Evolutionary conservation across 257 asterid genomes (phyloP).

Genomic region (Henckelia pumila): DNA sequence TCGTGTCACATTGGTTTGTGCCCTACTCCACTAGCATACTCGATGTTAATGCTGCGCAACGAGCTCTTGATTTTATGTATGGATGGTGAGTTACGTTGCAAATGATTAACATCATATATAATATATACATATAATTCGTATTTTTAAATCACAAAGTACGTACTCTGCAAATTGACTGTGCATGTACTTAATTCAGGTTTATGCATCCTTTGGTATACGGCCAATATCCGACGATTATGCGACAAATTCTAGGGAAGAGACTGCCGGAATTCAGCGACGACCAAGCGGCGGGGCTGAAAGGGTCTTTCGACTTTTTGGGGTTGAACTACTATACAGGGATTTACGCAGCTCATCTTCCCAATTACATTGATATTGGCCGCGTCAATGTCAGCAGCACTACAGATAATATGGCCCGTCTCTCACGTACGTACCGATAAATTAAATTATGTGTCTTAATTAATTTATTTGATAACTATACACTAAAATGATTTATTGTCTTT

Average conservation of each 20-base stretch:
- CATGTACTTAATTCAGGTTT: conserved; percentile 42
- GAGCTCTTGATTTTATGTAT: conserved; percentile 54
- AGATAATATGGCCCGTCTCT: conserved; percentile 24
- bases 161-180: not conserved
- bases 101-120: not conserved
- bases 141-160: no score
- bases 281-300: conserved; percentile 32
- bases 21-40: conserved; percentile 35
- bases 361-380: conserved; percentile 6
- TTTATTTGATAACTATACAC: no score
- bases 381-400: conserved; percentile 24
- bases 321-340: conserved; percentile 51
- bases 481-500: no score
- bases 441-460: no score
- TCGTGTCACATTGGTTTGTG: conserved; percentile 40
- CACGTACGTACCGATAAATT: no score
- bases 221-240: conserved; percentile 49
- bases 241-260: conserved; percentile 31
- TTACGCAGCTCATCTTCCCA: conserved; percentile 31
- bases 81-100: conserved; percentile 65
- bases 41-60: conserved; percentile 45
- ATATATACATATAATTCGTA: no score
- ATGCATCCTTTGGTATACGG: conserved; percentile 49
- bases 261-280: conserved; percentile 42
- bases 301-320: conserved; percentile 56